These are phyloP conservation scores for Lepidium sativum DNA, from an alignment of 345 rosid species.

Conservation along the genomic window DNA sequence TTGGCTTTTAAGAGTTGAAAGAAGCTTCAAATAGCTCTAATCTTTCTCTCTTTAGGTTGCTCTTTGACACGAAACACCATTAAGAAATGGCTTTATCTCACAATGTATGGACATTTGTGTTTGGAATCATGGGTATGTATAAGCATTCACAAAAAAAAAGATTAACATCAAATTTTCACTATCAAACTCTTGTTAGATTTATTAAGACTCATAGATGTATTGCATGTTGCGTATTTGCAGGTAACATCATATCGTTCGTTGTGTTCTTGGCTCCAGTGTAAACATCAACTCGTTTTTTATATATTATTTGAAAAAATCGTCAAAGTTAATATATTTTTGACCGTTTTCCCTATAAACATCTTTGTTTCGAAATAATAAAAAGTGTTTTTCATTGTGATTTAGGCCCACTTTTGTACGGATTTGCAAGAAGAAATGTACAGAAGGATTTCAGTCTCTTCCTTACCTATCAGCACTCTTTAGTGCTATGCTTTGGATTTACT, in stretches of 20 bases:
- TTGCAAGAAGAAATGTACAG: constrained; percentile 54
- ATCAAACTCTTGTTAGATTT: too few species aligned
- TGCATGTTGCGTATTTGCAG: constrained; percentile 19
- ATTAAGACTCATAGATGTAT: neutral
- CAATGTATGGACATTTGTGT: constrained; percentile 26
- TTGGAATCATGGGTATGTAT: constrained; percentile 28
- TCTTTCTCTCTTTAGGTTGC: constrained; percentile 18
- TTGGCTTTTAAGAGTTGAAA: constrained; percentile 15
- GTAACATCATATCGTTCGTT: constrained; percentile 55
- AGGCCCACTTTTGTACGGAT: constrained; percentile 58
- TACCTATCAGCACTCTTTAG: constrained; percentile 66
- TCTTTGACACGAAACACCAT: too few species aligned
- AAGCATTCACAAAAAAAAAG: neutral
- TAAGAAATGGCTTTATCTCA: constrained; percentile 27
- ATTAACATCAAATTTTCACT: too few species aligned
- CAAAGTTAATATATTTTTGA: too few species aligned
- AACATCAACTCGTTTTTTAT: constrained; percentile 15
- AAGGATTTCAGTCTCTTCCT: constrained; percentile 66
- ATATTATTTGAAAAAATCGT: too few species aligned
- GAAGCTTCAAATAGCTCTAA: neutral
- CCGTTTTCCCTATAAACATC: too few species aligned
- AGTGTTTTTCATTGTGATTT: too few species aligned
- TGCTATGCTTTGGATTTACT: constrained; percentile 61
- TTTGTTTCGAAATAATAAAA: too few species aligned
- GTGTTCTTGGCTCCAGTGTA: constrained; percentile 65